Percentiles rank a stretch among this genome's conserved stretches.
Evolutionary conservation across 805 yeast species (phyloP).

Genomic region (Millerozyma acaciae): DNA sequence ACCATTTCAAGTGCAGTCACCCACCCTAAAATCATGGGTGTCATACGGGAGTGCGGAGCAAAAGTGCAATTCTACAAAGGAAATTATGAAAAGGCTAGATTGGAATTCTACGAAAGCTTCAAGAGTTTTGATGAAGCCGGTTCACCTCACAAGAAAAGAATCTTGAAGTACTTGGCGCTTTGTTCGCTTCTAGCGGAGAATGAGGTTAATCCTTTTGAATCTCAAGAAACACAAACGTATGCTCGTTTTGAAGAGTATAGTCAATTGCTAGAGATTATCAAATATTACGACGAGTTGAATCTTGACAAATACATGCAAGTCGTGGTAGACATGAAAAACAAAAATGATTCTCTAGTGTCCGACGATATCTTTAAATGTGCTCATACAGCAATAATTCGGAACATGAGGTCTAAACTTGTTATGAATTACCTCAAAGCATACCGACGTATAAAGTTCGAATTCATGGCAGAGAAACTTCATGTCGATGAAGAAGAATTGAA

Average conservation of each 20-base stretch:
- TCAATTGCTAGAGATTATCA: constrained; percentile 24
- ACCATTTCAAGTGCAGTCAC: constrained; percentile 59
- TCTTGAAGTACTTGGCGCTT: constrained; percentile 59
- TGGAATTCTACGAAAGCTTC: constrained; percentile 55
- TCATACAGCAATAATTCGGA: constrained; percentile 19
- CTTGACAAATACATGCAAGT: constrained; percentile 16
- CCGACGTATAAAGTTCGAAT: constrained; percentile 25
- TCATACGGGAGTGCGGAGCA: constrained; percentile 76
- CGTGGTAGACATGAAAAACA: constrained; percentile 13
- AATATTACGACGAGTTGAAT: constrained; percentile 28
- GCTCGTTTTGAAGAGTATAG: constrained; percentile 25
- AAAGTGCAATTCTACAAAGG: constrained; percentile 57
- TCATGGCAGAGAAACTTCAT: constrained; percentile 17
- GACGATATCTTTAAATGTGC: constrained; percentile 32
- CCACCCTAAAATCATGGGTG: constrained; percentile 71
- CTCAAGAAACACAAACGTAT: constrained; percentile 65
- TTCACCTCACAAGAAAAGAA: constrained; percentile 44
- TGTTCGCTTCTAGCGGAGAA: constrained; percentile 61
- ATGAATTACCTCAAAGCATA: constrained; percentile 29
- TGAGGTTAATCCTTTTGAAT: constrained; percentile 66
- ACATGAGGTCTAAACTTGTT: constrained; percentile 30
- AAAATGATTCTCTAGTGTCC: constrained; percentile 20
- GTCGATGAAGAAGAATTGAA: constrained; percentile 23
- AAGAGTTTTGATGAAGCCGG: constrained; percentile 45
- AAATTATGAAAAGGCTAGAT: constrained; percentile 56